phyloP scores from a whole-genome alignment of 2,329 filamentous ascomycete species.

The Aspergillus neotritici region DNA sequence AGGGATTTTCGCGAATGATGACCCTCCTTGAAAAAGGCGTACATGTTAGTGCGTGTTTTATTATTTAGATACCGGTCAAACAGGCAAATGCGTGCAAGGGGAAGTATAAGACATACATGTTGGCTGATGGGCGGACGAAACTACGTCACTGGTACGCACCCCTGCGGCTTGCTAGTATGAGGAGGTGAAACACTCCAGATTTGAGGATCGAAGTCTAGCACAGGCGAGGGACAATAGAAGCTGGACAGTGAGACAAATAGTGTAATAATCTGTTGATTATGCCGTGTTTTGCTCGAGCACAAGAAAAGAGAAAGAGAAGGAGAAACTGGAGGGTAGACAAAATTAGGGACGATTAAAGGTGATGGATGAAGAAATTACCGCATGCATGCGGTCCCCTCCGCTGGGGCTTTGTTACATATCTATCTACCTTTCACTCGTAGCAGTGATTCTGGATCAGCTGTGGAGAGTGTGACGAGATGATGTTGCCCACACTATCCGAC shows the following conservation, averaged over 20 bases:
- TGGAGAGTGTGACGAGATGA: conserved; percentile 12
- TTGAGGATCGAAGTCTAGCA: neutral
- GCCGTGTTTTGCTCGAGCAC: too few species aligned
- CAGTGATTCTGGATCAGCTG: neutral
- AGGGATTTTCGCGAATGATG: conserved; percentile 70
- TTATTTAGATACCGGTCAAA: neutral
- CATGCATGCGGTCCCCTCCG: neutral
- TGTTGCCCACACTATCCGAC: neutral
- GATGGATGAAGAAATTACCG: neutral
- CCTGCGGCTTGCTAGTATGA: too few species aligned
- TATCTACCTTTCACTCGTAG: too few species aligned
- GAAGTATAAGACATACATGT: conserved; percentile 19
- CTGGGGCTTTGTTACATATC: neutral
- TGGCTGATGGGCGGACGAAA: conserved; percentile 6
- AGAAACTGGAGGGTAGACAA: too few species aligned
- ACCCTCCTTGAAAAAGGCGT: conserved; percentile 58
- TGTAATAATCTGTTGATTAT: too few species aligned
- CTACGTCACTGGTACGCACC: conserved; percentile 23
- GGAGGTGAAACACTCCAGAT: neutral
- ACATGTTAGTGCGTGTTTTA: conserved; percentile 6
- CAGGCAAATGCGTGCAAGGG: too few species aligned
- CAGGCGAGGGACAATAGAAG: neutral
- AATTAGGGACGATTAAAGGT: too few species aligned
- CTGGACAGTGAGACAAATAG: neutral
- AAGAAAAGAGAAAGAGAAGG: too few species aligned